phyloP scores from a whole-genome alignment of 306 rosid genomes.

The Medicago ruthenica region DNA sequence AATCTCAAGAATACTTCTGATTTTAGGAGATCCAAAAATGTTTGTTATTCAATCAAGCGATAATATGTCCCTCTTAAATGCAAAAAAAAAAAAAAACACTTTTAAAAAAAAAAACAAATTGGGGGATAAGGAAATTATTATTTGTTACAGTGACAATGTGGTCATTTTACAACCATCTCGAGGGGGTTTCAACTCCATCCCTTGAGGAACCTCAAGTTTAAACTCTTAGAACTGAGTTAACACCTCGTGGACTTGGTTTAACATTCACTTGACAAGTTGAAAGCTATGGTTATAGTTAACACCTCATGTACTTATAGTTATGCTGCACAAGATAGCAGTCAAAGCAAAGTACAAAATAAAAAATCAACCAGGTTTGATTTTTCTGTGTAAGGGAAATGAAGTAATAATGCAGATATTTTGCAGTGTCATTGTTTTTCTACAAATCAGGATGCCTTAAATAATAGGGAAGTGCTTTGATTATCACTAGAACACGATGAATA shows the following conservation, averaged over 20 bases:
- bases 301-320: no score
- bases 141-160: not conserved
- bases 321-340: not conserved
- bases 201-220: not conserved
- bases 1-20: not conserved
- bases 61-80: not conserved
- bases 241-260: not conserved
- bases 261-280: slow-evolving; percentile 22
- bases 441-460: slow-evolving; percentile 10
- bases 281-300: not conserved
- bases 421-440: slow-evolving; percentile 17
- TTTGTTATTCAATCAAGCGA: slow-evolving; percentile 11
- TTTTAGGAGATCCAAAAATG: not conserved
- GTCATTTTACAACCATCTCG: not conserved
- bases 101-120: no score
- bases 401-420: slow-evolving; percentile 19
- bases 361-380: not conserved
- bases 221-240: not conserved
- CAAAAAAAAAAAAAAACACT: not conserved
- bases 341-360: not conserved
- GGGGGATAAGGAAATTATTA: not conserved
- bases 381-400: not conserved
- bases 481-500: not conserved
- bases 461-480: not conserved
- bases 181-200: not conserved